Conservation (phyloP, 805 yeast genomes). For the Saturnispora sekii region DNA sequence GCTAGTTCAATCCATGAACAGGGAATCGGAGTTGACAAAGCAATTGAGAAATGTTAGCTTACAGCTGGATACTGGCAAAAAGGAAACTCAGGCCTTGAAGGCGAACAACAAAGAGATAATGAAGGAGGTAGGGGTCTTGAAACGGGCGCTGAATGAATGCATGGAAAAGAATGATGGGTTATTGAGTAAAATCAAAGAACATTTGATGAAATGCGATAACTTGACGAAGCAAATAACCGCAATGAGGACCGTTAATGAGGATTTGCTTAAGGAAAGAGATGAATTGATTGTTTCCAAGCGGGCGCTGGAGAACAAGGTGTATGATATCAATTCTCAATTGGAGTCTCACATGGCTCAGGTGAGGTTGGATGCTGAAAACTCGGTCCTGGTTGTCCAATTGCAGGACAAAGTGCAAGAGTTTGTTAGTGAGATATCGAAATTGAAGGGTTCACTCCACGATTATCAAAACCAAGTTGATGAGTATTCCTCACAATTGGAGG, state of each 20-base stretch:
- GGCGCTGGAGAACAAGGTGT: conserved; percentile 35
- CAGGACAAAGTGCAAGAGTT: conserved; percentile 29
- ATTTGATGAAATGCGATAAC: conserved; percentile 35
- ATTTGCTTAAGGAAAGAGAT: conserved; percentile 55
- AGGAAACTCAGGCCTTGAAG: conserved; percentile 34
- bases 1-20: conserved; percentile 44
- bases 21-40: conserved; percentile 58
- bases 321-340: conserved; percentile 32
- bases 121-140: conserved; percentile 35
- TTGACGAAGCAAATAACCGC: conserved; percentile 44
- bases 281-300: conserved; percentile 42
- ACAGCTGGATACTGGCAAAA: conserved; percentile 46
- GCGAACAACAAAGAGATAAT: conserved; percentile 29
- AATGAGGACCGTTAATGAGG: conserved; percentile 49
- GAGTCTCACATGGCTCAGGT: conserved; percentile 28
- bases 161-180: conserved; percentile 36
- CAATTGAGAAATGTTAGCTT: conserved; percentile 51
- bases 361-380: conserved; percentile 24
- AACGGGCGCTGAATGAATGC: conserved; percentile 31
- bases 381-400: conserved; percentile 23
- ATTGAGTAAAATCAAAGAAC: conserved; percentile 34
- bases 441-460: conserved; percentile 24
- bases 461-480: conserved; percentile 17
- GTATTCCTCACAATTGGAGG: conserved; percentile 19
- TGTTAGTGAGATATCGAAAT: conserved; percentile 22